Evolutionary conservation across 768 basidiomycete genomes (phyloP).

Genomic region (Suillus clintonianus): DNA sequence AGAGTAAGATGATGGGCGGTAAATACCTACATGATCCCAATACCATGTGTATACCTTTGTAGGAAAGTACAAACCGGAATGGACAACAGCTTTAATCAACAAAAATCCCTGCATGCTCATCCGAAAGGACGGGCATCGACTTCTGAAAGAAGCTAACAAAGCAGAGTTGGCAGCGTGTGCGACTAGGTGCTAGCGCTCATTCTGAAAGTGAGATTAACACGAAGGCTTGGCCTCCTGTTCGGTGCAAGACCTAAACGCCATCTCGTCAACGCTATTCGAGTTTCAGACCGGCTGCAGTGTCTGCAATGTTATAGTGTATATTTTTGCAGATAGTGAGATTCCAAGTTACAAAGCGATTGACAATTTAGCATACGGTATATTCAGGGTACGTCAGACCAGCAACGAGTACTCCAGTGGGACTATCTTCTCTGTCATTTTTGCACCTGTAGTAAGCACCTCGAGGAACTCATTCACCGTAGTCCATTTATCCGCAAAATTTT

Average conservation of each 20-base stretch:
- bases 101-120: no score
- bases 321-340: background rate
- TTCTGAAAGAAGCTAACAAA: no score
- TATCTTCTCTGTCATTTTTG: background rate
- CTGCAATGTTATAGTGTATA: no score
- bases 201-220: no score
- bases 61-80: background rate
- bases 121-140: no score
- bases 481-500: background rate
- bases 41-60: background rate
- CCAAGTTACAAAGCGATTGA: background rate
- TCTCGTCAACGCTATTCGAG: no score
- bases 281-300: no score
- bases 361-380: background rate
- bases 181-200: no score
- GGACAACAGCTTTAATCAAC: conserved; percentile 30
- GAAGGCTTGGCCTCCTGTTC: no score
- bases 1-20: background rate
- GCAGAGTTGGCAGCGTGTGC: no score
- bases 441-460: background rate
- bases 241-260: no score
- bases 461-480: background rate
- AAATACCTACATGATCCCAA: background rate
- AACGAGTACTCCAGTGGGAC: background rate
- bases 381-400: background rate